A percentile compares a stretch with the other conserved stretches of the same genome.
phyloP scores from a whole-genome alignment of 2,329 filamentous ascomycete genomes.

The Talaromyces sp. region DNA sequence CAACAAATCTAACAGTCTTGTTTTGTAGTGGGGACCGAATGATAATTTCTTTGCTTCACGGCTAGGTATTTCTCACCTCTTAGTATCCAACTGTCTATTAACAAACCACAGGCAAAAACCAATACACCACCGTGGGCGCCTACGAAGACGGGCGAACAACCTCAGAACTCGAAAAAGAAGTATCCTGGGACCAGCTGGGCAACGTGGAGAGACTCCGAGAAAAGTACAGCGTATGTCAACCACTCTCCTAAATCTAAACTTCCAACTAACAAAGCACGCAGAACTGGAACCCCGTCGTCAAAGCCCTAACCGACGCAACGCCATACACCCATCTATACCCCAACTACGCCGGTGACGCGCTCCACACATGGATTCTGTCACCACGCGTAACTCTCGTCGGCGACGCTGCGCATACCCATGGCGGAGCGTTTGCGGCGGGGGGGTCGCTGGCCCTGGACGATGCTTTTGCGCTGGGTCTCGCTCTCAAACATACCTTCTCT shows the following conservation, averaged over 20 bases:
- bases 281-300: constrained; percentile 41
- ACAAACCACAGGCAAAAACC: constrained; percentile 20
- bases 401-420: constrained; percentile 27
- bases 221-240: constrained; percentile 18
- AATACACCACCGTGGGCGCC: constrained; percentile 41
- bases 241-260: neutral
- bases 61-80: constrained; percentile 24
- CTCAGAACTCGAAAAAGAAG: constrained; percentile 23
- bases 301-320: constrained; percentile 36
- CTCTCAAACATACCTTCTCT: constrained; percentile 35
- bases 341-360: constrained; percentile 37
- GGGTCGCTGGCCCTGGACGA: constrained; percentile 27
- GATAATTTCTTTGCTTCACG: constrained; percentile 42
- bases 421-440: constrained; percentile 26
- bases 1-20: neutral
- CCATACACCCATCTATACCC: constrained; percentile 40
- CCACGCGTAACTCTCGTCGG: constrained; percentile 23
- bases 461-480: constrained; percentile 37
- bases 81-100: neutral
- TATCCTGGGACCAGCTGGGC: constrained; percentile 37
- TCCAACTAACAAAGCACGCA: constrained; percentile 13
- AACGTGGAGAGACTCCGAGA: constrained; percentile 32
- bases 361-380: constrained; percentile 40
- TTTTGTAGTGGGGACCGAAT: constrained; percentile 35
- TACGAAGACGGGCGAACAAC: constrained; percentile 34